Conservation (phyloP, 352 stramenopile species). For the Globisporangium cylindrosporum region DNA sequence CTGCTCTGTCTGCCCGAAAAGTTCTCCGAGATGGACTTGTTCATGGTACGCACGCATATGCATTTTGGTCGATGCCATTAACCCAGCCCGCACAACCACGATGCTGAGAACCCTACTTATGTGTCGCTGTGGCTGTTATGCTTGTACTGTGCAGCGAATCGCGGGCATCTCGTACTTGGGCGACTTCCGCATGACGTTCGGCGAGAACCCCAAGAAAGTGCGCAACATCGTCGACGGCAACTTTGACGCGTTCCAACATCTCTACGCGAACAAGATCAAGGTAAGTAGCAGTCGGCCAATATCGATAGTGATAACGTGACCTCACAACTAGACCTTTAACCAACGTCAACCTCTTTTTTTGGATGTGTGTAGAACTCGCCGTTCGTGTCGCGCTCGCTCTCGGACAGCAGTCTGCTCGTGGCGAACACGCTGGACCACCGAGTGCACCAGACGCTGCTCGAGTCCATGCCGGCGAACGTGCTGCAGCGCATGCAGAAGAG, state of each 20-base stretch:
- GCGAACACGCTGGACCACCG: slow-evolving; percentile 39
- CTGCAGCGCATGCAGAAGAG: slow-evolving; percentile 31
- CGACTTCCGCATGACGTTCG: slow-evolving; percentile 90
- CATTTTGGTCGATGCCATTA: neutral
- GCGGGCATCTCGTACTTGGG: slow-evolving; percentile 88
- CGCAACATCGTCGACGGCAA: slow-evolving; percentile 90
- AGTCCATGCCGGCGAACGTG: slow-evolving; percentile 53
- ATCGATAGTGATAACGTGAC: neutral
- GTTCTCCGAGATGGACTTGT: slow-evolving; percentile 80
- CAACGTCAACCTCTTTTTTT: neutral
- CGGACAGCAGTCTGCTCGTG: slow-evolving; percentile 41
- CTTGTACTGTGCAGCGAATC: slow-evolving; percentile 53
- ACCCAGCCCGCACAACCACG: neutral
- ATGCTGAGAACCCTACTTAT: neutral
- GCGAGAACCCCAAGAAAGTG: slow-evolving; percentile 89
- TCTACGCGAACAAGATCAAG: slow-evolving; percentile 78
- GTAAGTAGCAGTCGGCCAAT: slow-evolving; percentile 20
- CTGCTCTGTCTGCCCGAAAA: slow-evolving; percentile 73
- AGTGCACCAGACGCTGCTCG: slow-evolving; percentile 40
- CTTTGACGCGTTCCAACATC: slow-evolving; percentile 59
- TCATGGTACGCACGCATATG: slow-evolving; percentile 46
- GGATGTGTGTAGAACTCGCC: slow-evolving; percentile 44
- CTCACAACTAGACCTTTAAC: neutral
- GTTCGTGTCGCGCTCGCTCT: slow-evolving; percentile 53
- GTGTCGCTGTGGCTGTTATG: neutral